Percentiles rank a stretch among this genome's conserved stretches.
phyloP scores from a whole-genome alignment of 179 eudicot species.

The Beta lomatogona region DNA sequence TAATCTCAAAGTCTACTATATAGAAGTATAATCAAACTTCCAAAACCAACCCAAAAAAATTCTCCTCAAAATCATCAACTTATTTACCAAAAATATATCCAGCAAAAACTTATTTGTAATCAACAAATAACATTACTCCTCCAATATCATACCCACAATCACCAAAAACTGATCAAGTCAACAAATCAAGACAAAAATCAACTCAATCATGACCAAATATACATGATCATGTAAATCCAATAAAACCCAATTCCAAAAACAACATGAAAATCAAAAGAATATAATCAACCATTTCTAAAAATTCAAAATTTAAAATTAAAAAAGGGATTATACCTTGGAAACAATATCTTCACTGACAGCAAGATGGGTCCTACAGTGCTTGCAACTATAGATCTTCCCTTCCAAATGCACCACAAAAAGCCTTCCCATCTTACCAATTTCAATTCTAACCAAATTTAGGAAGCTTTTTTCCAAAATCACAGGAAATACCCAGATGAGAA shows the following conservation, averaged over 20 bases:
- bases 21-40: neutral
- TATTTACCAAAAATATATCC: neutral
- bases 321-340: constrained; percentile 64
- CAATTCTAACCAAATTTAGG: constrained; percentile 13
- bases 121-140: constrained; percentile 10
- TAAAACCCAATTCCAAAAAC: constrained; percentile 25
- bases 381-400: constrained; percentile 82
- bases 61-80: neutral
- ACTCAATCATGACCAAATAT: constrained; percentile 13
- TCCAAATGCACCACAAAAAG: constrained; percentile 74
- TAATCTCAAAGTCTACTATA: neutral
- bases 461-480: neutral
- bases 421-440: constrained; percentile 58
- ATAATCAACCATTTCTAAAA: neutral
- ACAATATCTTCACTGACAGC: constrained; percentile 65
- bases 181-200: constrained; percentile 11
- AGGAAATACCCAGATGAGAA: neutral
- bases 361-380: constrained; percentile 79
- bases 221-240: constrained; percentile 12
- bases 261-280: neutral
- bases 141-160: neutral
- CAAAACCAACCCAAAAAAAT: constrained; percentile 6
- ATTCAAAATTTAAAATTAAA: no score
- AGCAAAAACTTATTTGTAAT: no score
- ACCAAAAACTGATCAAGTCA: constrained; percentile 5